Evolutionary conservation across 306 rosid species (phyloP).

Genomic region (cucumber (Cucumis sativus)): DNA sequence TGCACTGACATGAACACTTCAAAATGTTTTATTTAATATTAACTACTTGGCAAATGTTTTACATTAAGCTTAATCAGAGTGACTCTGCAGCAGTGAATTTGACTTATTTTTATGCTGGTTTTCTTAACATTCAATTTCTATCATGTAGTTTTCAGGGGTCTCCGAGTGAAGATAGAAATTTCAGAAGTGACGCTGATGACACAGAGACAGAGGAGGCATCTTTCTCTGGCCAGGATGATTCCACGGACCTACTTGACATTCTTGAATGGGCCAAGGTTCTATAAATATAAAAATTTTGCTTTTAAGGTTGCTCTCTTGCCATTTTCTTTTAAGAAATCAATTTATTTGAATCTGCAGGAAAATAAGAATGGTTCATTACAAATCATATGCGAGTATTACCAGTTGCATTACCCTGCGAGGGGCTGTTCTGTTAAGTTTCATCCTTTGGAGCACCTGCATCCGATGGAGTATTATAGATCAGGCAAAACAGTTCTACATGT

Average conservation of each 20-base stretch:
- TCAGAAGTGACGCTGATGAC: constrained; percentile 88
- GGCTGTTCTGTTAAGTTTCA: constrained; percentile 57
- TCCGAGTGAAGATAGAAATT: constrained; percentile 86
- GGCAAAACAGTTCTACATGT: constrained; percentile 27
- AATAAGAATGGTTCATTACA: constrained; percentile 64
- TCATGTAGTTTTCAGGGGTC: constrained; percentile 87
- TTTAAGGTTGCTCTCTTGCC: background rate
- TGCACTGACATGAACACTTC: background rate
- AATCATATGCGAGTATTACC: constrained; percentile 63
- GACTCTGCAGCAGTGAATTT: background rate
- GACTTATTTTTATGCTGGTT: constrained; percentile 4
- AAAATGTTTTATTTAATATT: background rate
- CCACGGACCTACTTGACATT: constrained; percentile 65
- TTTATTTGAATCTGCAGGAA: constrained; percentile 33
- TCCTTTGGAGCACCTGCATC: constrained; percentile 59
- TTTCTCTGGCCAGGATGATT: constrained; percentile 87
- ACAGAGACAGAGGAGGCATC: constrained; percentile 91
- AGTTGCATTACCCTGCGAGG: constrained; percentile 41
- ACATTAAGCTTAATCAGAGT: background rate
- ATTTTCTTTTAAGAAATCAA: background rate
- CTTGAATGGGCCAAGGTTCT: constrained; percentile 97
- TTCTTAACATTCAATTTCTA: background rate
- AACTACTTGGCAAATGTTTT: background rate
- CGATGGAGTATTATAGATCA: constrained; percentile 46
- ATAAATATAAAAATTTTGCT: constrained; percentile 6